Conservation (phyloP, 768 basidiomycete species). For the Hericium erinaceus region DNA sequence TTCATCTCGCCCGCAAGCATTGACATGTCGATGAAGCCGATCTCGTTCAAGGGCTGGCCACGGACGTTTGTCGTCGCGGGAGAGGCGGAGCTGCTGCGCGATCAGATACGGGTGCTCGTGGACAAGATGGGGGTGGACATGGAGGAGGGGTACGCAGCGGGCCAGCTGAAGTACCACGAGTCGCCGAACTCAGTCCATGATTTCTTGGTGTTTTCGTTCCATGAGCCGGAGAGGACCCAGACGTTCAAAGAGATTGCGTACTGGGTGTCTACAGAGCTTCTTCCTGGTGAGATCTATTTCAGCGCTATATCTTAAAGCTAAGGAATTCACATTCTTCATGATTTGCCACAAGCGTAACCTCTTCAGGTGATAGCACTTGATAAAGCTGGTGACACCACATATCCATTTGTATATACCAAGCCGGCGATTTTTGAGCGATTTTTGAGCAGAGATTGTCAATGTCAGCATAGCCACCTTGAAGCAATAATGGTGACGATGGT, state of each 20-base stretch:
- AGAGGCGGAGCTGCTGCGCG: constrained; percentile 2
- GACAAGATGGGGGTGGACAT: constrained; percentile 1
- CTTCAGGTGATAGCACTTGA: too few species aligned
- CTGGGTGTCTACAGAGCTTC: constrained; percentile 25
- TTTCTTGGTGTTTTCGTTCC: constrained; percentile 38
- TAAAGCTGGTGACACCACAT: too few species aligned
- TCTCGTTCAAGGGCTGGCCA: constrained; percentile 4
- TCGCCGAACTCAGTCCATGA: constrained; percentile 31
- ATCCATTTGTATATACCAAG: too few species aligned
- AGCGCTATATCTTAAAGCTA: too few species aligned
- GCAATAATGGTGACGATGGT: too few species aligned
- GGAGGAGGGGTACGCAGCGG: neutral
- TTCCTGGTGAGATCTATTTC: too few species aligned
- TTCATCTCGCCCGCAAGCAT: constrained; percentile 6
- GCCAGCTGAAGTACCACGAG: constrained; percentile 7
- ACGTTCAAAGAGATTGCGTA: constrained; percentile 38
- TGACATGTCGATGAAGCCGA: neutral
- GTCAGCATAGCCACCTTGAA: too few species aligned
- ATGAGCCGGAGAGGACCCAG: constrained; percentile 43
- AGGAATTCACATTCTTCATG: too few species aligned
- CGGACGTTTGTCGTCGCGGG: constrained; percentile 2
- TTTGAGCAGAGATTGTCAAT: too few species aligned
- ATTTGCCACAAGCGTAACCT: too few species aligned
- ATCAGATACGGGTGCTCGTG: neutral
- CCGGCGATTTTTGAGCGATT: too few species aligned